Base-by-base conservation (phyloP, 257 asterid species). In the Coffea eugenioides region DNA sequence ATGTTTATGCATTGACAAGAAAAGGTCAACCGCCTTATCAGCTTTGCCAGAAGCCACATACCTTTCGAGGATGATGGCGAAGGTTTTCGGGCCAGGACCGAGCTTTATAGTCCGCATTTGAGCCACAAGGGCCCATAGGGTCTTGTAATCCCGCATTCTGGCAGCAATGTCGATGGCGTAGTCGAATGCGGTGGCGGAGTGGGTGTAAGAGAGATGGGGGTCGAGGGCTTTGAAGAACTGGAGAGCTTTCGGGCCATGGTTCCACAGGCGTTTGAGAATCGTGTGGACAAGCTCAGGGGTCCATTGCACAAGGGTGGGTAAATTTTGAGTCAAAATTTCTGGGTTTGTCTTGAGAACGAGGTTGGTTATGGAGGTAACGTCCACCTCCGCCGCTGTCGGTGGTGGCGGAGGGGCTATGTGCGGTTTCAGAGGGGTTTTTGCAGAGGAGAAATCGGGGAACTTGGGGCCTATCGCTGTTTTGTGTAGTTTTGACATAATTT, bases 181-280 rank as follows among this genome's bases (percentile, higher is more conserved):
- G 83, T 96, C 94, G 69, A 90, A 96, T 34, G 95, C 80, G 23
- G 87, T 69, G 15, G 95, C 79, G 23, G 97, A 86, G 89, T 92
- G 99, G 45, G 86, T 13, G 80, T 92, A 90, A 16, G 89, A 79
- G 54, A 86, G 90, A 85, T 92, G 98, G 75, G 70, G 46, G 75
- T 89, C 91, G 45, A 96, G 93, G 84, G 81, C 74, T 86, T 85
- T 73, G 93, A 93, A 92, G 83, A 92, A 89, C n/a, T 90, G 92
- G 84, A 96, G 91, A 78, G 98, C 99, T 87, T 91, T 96, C 3
- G 98, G 99, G 77, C 96, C 97, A 71, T 96, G 97, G 86, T 96
- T 93, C 99, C 98, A 96, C 8, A 96, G 90, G 82, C 94, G 90
- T 80, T 93, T 95, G 86, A 95, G 93, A 75, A 92, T 80, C n/a